A percentile compares a stretch with the other conserved stretches of the same genome.
These are phyloP conservation scores for Puccinia triticina DNA, from an alignment of 1,284 basidiomycete species.

Conservation along the genomic window DNA sequence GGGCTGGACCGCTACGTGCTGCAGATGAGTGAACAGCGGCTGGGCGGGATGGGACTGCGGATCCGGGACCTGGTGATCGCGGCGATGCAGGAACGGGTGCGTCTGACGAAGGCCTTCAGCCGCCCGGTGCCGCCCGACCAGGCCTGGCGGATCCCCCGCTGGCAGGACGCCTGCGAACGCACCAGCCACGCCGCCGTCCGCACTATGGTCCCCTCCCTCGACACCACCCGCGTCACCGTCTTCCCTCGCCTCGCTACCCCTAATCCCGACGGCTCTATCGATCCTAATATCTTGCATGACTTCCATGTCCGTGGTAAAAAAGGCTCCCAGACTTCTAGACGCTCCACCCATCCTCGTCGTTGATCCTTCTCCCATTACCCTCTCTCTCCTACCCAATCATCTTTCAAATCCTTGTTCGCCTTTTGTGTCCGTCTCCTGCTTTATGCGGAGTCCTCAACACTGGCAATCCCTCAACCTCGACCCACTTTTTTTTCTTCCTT, in stretches of 20 bases:
- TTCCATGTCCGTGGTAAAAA: conserved; percentile 30
- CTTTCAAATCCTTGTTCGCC: too few relatives aligned
- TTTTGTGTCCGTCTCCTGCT: too few relatives aligned
- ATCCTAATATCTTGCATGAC: neutral
- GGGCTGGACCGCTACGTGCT: conserved; percentile 78
- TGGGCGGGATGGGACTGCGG: conserved; percentile 75
- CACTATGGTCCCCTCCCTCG: conserved; percentile 44
- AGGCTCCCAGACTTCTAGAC: conserved; percentile 32
- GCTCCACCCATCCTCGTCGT: conserved; percentile 49
- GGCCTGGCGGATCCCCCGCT: conserved; percentile 41
- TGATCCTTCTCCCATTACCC: neutral
- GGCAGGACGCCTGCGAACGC: conserved; percentile 47
- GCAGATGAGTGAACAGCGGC: conserved; percentile 68
- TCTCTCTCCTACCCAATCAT: neutral
- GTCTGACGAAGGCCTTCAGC: conserved; percentile 38
- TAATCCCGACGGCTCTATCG: neutral
- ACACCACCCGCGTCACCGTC: conserved; percentile 9
- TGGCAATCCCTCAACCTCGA: too few relatives aligned
- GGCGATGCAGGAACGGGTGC: conserved; percentile 35
- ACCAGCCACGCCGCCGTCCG: neutral
- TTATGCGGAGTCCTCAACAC: too few relatives aligned
- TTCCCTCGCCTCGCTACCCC: conserved; percentile 3
- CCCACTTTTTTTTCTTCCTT: too few relatives aligned
- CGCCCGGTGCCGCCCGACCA: conserved; percentile 17
- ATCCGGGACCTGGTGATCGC: conserved; percentile 64